phyloP scores from a whole-genome alignment of 2,329 filamentous ascomycete genomes.

The Teratosphaeria gauchensis region DNA sequence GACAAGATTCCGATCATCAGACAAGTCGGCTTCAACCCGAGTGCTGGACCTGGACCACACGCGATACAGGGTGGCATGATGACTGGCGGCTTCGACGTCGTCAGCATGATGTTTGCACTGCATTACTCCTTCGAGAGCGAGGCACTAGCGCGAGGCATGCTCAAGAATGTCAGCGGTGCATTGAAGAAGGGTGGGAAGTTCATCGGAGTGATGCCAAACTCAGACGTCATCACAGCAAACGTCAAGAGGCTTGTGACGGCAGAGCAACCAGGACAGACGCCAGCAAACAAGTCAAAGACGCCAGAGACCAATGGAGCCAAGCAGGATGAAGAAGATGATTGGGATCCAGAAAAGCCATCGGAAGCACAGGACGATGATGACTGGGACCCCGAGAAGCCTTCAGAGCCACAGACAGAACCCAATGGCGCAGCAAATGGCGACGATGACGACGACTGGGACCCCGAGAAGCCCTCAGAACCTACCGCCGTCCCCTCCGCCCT shows the following conservation, averaged over 20 bases:
- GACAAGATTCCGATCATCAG: conserved; percentile 71
- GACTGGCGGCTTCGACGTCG: conserved; percentile 79
- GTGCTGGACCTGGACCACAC: conserved; percentile 48
- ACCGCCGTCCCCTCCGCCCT: conserved; percentile 7
- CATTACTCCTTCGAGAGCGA: conserved; percentile 97
- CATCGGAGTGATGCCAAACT: conserved; percentile 94
- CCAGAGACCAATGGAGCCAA: conserved; percentile 6
- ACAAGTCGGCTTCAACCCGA: conserved; percentile 77
- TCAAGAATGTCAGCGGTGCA: conserved; percentile 80
- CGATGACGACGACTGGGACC: conserved; percentile 28
- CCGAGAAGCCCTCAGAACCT: conserved; percentile 32
- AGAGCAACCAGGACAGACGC: conserved; percentile 31
- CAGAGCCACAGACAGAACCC: conserved; percentile 27
- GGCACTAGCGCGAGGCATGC: conserved; percentile 80
- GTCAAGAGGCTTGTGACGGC: conserved; percentile 68
- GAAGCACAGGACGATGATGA: conserved; percentile 28
- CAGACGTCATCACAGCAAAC: conserved; percentile 71
- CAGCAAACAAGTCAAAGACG: conserved; percentile 9
- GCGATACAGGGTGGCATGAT: conserved; percentile 57
- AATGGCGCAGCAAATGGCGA: background rate
- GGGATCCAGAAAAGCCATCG: conserved; percentile 34
- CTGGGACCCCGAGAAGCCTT: conserved; percentile 34
- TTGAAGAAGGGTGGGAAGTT: conserved; percentile 92
- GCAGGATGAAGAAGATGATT: conserved; percentile 24
- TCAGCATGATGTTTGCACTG: conserved; percentile 99